Percentiles rank a stretch among this genome's conserved stretches.
phyloP scores from a whole-genome alignment of 2,329 filamentous ascomycete genomes.

The Lizonia empirigonia region DNA sequence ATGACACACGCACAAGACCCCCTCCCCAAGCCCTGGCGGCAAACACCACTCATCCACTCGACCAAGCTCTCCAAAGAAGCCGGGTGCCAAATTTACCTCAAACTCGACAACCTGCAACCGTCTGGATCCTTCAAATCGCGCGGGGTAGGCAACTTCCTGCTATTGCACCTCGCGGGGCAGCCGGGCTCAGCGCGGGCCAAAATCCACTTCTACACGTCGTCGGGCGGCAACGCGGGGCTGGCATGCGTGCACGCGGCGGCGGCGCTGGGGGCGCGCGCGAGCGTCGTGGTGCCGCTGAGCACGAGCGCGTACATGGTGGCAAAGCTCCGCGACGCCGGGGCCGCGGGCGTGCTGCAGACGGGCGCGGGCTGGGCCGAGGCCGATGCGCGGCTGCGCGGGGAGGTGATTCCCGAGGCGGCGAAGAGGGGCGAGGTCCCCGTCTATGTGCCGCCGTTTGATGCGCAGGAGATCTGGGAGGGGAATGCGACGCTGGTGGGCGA shows the following conservation, averaged over 20 bases:
- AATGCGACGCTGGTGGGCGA: slow-evolving; percentile 62
- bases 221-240: slow-evolving; percentile 80
- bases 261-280: slow-evolving; percentile 65
- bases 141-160: slow-evolving; percentile 72
- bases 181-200: slow-evolving; percentile 8
- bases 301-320: slow-evolving; percentile 70
- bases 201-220: slow-evolving; percentile 76
- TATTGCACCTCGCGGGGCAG: slow-evolving; percentile 47
- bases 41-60: slow-evolving; percentile 71
- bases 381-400: slow-evolving; percentile 65
- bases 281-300: slow-evolving; percentile 71
- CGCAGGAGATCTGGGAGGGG: slow-evolving; percentile 68
- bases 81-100: slow-evolving; percentile 78
- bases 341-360: slow-evolving; percentile 66
- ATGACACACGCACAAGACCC: neutral
- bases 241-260: slow-evolving; percentile 74
- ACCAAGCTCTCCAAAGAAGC: slow-evolving; percentile 67
- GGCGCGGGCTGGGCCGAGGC: slow-evolving; percentile 72
- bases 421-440: slow-evolving; percentile 42
- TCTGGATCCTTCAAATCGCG: slow-evolving; percentile 81
- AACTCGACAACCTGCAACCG: slow-evolving; percentile 81
- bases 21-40: slow-evolving; percentile 59
- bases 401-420: slow-evolving; percentile 52
- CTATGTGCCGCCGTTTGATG: slow-evolving; percentile 72
- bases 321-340: slow-evolving; percentile 69